These are phyloP conservation scores for Anethum foeniculum DNA, from an alignment of 140 eudicot genomes.

Conservation along the genomic window DNA sequence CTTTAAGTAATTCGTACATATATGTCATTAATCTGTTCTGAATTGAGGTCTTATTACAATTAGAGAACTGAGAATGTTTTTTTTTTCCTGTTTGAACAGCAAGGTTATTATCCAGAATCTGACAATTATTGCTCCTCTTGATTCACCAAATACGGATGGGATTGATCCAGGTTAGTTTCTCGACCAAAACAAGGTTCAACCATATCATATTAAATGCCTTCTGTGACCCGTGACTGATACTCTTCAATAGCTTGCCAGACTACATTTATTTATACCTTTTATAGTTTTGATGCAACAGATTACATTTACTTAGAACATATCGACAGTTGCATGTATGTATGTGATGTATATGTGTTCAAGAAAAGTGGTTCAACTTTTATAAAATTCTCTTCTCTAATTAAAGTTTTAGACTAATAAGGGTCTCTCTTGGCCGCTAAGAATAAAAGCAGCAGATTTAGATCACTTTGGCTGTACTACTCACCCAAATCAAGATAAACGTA, in stretches of 20 bases:
- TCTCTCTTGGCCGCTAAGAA: not conserved
- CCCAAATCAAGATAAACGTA: not conserved
- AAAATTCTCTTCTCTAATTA: not conserved
- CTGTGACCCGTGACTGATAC: not conserved
- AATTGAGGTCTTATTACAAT: not conserved
- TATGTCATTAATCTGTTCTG: not conserved
- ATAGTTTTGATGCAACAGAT: not conserved
- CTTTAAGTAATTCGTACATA: not conserved
- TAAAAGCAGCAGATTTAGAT: not conserved
- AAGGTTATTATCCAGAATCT: slow-evolving; percentile 14
- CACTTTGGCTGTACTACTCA: not conserved
- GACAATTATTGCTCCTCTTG: slow-evolving; percentile 16
- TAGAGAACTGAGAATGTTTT: not conserved
- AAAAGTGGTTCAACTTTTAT: not conserved
- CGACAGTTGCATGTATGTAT: not conserved
- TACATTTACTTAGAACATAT: not conserved
- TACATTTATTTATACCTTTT: not conserved
- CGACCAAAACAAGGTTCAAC: not conserved
- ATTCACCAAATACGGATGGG: slow-evolving; percentile 17
- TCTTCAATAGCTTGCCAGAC: not conserved
- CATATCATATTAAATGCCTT: not conserved
- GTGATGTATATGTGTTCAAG: not conserved
- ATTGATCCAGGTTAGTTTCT: slow-evolving; percentile 17
- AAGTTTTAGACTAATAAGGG: not conserved
- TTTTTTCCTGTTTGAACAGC: slow-evolving; percentile 14